Conservation (phyloP, 176 grass and related monocot genomes). For the Oryza rufipogon region DNA sequence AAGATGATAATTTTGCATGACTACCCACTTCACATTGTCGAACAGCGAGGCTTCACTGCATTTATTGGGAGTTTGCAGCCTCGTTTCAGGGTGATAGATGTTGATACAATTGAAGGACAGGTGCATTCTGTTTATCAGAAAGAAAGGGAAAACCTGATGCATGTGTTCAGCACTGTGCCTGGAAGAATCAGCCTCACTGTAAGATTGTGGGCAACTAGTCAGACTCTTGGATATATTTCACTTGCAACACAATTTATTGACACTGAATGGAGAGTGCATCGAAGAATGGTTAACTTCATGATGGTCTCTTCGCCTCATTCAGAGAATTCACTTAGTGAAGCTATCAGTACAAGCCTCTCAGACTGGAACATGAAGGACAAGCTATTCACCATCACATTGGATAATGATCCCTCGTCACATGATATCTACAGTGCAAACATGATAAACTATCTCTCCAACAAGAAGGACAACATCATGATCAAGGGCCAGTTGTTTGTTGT, state of each 20-base stretch:
- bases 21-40: slow-evolving; percentile 87
- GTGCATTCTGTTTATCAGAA: slow-evolving; percentile 76
- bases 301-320: slow-evolving; percentile 95
- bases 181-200: slow-evolving; percentile 83
- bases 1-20: slow-evolving; percentile 90
- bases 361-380: slow-evolving; percentile 87
- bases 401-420: slow-evolving; percentile 89
- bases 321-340: slow-evolving; percentile 86
- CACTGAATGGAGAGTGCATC: slow-evolving; percentile 65
- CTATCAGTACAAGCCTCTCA: slow-evolving; percentile 59
- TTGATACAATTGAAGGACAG: slow-evolving; percentile 68
- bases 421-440: slow-evolving; percentile 97
- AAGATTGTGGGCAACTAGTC: slow-evolving; percentile 80
- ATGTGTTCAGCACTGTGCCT: slow-evolving; percentile 59
- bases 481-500: slow-evolving; percentile 92
- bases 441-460: slow-evolving; percentile 60
- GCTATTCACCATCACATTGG: slow-evolving; percentile 85
- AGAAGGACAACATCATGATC: slow-evolving; percentile 82
- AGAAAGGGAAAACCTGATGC: slow-evolving; percentile 63
- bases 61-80: slow-evolving; percentile 78
- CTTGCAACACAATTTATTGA: slow-evolving; percentile 73
- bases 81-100: slow-evolving; percentile 66
- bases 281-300: slow-evolving; percentile 92
- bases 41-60: slow-evolving; percentile 63
- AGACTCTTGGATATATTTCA: slow-evolving; percentile 87